Base-by-base conservation (phyloP, 2,329 filamentous ascomycete genomes). In the Chaetoscypha palmicola region DNA sequence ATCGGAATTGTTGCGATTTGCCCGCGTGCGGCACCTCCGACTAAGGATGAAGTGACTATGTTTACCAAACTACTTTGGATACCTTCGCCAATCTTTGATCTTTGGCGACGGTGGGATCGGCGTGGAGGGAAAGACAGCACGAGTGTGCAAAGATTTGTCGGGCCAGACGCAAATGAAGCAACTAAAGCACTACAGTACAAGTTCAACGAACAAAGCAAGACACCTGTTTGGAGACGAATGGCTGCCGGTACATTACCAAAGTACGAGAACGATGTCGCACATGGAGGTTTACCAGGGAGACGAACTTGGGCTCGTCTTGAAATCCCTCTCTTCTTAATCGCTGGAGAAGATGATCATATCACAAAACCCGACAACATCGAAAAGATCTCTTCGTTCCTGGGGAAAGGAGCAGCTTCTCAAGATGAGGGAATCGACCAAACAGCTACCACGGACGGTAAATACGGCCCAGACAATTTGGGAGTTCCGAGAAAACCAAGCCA, bases 121-220 rank as follows among this genome's bases (percentile, higher is more conserved):
- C 73, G 83, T 46, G 90, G 90, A 26, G 91, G 91, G 1, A 66
- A 76, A 0, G 68, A 88, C 33, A 96, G 90, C 59, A 68, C 74
- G 2, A 95, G 88, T 54, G 87, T 97, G 5, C 69, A 67, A 37
- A 79, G 90, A 12, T 91, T 95, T 60, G 81, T 86, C 7, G 86
- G 86, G 3, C 62, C 69, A 1, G 72, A 73, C 26, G 80, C 83
- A 1, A 82, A 87, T 32, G 63, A 71, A 3, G 77, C 86, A 54
- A 74, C 82, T 1, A 80, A 78, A 57, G 70, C 72, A 44, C 69
- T 88, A 26, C 86, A 91, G 61, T 64, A 83, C 45, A 74, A 75
- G 2, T 91, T 82, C 66, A 97, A 97, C 61, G 73, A 76, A 47
- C 88, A 95, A 61, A 95, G 87, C 50, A 79, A 74, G 52, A 92